Evolutionary conservation across 2,329 filamentous ascomycete species (phyloP).

Genomic region (Sarocladium kiliense): DNA sequence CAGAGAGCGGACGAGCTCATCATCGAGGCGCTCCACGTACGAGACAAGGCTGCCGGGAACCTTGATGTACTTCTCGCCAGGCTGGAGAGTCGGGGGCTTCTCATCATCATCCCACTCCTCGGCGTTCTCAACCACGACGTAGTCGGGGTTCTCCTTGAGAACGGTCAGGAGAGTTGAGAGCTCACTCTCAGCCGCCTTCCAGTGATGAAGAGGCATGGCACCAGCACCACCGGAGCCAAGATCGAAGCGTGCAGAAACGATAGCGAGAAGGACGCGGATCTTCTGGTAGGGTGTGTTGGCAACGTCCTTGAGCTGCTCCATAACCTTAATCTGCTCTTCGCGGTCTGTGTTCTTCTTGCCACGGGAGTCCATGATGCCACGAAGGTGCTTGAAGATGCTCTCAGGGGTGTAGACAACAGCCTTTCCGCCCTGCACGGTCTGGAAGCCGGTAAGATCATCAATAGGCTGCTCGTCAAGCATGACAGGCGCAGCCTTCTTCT

Average conservation of each 20-base stretch:
- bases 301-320: constrained; percentile 94
- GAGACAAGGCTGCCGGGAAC: constrained; percentile 92
- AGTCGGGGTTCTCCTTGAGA: constrained; percentile 72
- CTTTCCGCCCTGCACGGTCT: constrained; percentile 83
- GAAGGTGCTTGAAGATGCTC: constrained; percentile 95
- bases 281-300: constrained; percentile 87
- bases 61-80: constrained; percentile 78
- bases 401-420: constrained; percentile 90
- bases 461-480: constrained; percentile 37
- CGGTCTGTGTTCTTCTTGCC: constrained; percentile 99
- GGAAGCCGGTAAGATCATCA: constrained; percentile 82
- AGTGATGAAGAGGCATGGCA: constrained; percentile 93
- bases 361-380: constrained; percentile 87
- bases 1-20: constrained; percentile 94
- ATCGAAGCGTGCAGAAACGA: constrained; percentile 94
- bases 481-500: constrained; percentile 18
- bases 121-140: constrained; percentile 83
- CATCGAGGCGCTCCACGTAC: constrained; percentile 89
- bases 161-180: constrained; percentile 71
- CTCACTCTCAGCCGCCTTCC: constrained; percentile 91
- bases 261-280: constrained; percentile 83
- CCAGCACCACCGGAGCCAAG: constrained; percentile 70
- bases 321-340: constrained; percentile 87
- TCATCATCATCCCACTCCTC: constrained; percentile 99
- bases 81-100: constrained; percentile 71